Base-by-base conservation (phyloP, 441 rosid species). In the Cnidoscolus chayamansa region DNA sequence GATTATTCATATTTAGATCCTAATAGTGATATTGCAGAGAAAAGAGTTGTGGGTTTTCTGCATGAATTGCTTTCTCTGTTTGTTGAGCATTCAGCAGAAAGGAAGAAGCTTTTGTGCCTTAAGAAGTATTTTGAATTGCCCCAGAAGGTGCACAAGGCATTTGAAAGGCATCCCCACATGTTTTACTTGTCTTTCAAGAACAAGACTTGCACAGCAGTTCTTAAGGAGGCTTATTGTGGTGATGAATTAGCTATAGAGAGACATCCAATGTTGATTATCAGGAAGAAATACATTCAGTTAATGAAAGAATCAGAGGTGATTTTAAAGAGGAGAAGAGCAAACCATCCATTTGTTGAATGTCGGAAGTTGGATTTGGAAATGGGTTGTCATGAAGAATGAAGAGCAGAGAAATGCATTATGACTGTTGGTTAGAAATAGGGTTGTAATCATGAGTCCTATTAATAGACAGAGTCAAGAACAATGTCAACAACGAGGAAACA, bases 101-200 rank as follows among this genome's bases (percentile, higher is more conserved):
- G 97, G 87, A 89, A 82, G 77, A 86, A 75, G 73, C 83, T 86
- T 66, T 47, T 86, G 72, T 86, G 90, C 40, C 85, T 89, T 40
- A 86, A 84, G 85, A 85, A 90, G 74, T 71, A 76, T 54, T 89
- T 85, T 17, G 91, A 92, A 11, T 81, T 86, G 82, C 88, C 90
- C 0, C 90, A 86, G 76, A 86, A 81, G 47, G 75, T 83, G 64
- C 90, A 86, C 74, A 86, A 77, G 84, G 89, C 92, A 0, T 93
- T 91, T 82, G 96, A 93, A 85, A 87, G 97, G 81, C 97, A 93
- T 84, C 90, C 96, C 2, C 87, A 85, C 65, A 75, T 88, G n/a
- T 91, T 93, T 70, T 93, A 91, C 81, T 80, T 88, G 86, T 89
- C 94, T 68, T 78, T 83, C 67, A 87, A 66, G 86, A 93, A 84